Evolutionary conservation across 2,329 filamentous ascomycete species (phyloP), one percentile per base, ranked within the genome.

Genomic region (Allantophomopsis cytisporea): DNA sequence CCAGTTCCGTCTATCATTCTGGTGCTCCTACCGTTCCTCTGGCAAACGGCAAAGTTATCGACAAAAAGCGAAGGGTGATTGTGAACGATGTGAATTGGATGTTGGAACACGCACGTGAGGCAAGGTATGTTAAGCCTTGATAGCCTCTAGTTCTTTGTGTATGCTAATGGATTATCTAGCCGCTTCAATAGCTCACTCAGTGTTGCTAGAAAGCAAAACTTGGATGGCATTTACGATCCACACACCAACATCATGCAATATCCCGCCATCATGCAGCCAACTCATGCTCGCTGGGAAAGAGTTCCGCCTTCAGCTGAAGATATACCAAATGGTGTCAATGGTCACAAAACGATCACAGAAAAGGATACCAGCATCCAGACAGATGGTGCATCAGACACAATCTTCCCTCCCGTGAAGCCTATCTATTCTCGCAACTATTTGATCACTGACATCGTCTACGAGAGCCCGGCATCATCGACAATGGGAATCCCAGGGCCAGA

Each of bases 51-150:
- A 94, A 93, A 60, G 68, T 65, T 28, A 60, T 76, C 7, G 83
- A 88, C 48, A 94, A 93, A 65, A 86, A 85, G 65, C 74, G 83
- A 48, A 83, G 82, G 51, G 82, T 94, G 31, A 82, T 87, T 43
- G 81, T 96, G 43, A 96, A 88, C 39, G 85, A 93, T 50, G 77
- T 81, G 41, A 98, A 96, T 58, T 98, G 91, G 91, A 91, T 94
- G 73, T 68, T 91, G 41, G 87, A 96, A 62, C 91, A 98, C 61
- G 87, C 88, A 20, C 76, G 83, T 38, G 86, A 89, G 57, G 86
- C 89, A 41, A 89, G 83, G 87, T 93, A 69, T 52, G 70, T 62
- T 36, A 33, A 20, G 10, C 20, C 16, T 32, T 32, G 5, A 31
- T 36, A 13, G 18, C 13, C 31, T 14, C 16, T 33, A 2, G 37